Base-by-base conservation (phyloP, 1,284 basidiomycete genomes). In the Trichosporon coremiiforme region DNA sequence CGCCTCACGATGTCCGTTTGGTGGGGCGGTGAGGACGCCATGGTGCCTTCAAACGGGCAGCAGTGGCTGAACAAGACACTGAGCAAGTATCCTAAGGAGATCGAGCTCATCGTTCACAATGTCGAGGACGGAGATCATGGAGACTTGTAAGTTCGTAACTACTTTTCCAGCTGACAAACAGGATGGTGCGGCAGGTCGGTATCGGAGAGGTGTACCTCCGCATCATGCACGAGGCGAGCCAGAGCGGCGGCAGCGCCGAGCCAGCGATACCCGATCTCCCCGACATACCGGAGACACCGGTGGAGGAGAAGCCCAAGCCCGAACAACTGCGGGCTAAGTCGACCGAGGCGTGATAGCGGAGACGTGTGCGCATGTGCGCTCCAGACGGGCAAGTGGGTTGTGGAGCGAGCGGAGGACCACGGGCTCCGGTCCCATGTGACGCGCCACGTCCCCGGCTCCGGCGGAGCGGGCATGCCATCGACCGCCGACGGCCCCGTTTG, bases 11-110 rank as follows among this genome's bases (percentile, higher is more conserved):
- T 74, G 33, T 65, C 70, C 9, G 68, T 72, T 17, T 74, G 73
- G 73, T 74, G 73, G 73, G 73, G 73, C 35, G 73, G 69, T 6
- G 47, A 68, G 63, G 73, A 74, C 64, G 73, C 69, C 47, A 74
- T 74, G 73, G 73, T 74, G 33, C 73, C 73, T 15, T n/a, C 33
- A 5, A 74, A 74, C 35, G 73, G 73, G 12, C 71, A 72, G 64
- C 68, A 68, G 53, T 74, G 73, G 73, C 67, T 74, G 15, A 74
- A 72, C 68, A 72, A 71, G 69, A 31, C 57, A 17, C 63, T 74
- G 5, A 47, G 69, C 10, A 50, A 66, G 41, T 67, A 73, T 33
- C 72, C 71, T 0, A 20, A 17, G 4, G 67, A 70, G 29, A 70
- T 74, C 47, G 41, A 22, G 12, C 65, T 74, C 31, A 68, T 45